Percentiles rank a stretch among this genome's conserved stretches.
Conservation (phyloP, 495 filamentous ascomycete species). For the Aspergillus avenaceus region DNA sequence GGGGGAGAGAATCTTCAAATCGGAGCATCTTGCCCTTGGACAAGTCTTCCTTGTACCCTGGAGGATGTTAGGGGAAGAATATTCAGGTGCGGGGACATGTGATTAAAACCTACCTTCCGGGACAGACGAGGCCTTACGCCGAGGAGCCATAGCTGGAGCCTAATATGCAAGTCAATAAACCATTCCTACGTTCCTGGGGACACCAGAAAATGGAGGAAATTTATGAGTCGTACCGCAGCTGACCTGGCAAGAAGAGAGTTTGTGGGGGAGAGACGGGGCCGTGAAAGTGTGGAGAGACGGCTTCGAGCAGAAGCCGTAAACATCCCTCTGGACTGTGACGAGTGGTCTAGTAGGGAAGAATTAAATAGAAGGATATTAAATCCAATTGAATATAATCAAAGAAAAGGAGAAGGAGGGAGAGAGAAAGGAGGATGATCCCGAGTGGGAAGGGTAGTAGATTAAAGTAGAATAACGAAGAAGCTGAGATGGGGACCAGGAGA, state of each 20-base stretch:
- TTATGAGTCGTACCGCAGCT: conserved; percentile 23
- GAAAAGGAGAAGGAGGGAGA: conserved; percentile 8
- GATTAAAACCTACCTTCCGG: conserved; percentile 41
- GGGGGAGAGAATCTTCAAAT: conserved; percentile 92
- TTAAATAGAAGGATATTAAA: conserved; percentile 3
- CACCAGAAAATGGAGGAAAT: conserved; percentile 6
- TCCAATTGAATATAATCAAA: conserved; percentile 9
- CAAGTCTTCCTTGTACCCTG: conserved; percentile 89
- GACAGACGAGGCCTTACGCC: conserved; percentile 42
- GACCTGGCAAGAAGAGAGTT: conserved; percentile 36
- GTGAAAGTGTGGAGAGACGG: conserved; percentile 41
- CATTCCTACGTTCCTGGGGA: not conserved
- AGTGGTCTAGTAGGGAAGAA: conserved; percentile 6
- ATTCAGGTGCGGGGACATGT: conserved; percentile 13
- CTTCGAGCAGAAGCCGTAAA: conserved; percentile 46
- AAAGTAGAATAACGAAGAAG: conserved; percentile 17
- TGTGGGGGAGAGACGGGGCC: conserved; percentile 38
- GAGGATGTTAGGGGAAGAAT: not conserved
- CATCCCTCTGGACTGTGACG: conserved; percentile 35
- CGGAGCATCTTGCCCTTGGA: conserved; percentile 91
- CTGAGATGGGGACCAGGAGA: conserved; percentile 8
- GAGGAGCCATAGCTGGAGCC: conserved; percentile 41
- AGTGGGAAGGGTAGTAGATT: conserved; percentile 12
- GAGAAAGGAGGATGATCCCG: conserved; percentile 5
- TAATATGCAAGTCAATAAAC: conserved; percentile 6